These are phyloP conservation scores for Lagenaria siceraria DNA, from an alignment of 306 rosid genomes.

Conservation along the genomic window DNA sequence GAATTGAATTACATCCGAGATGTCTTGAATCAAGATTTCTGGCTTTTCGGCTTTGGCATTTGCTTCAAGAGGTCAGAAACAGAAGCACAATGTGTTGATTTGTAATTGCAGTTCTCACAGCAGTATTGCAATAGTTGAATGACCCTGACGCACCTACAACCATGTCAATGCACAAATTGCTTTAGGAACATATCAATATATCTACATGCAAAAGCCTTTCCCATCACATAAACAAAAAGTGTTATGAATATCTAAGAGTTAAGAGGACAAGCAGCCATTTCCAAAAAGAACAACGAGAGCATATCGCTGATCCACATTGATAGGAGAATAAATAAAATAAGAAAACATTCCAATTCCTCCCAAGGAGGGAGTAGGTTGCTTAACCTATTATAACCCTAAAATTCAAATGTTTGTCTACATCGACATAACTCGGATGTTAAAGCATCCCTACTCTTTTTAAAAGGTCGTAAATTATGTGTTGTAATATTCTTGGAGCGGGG, in stretches of 20 bases:
- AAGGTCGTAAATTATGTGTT: not conserved
- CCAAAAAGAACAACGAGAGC: not conserved
- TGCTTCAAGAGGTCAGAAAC: constrained; percentile 74
- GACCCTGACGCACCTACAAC: constrained; percentile 48
- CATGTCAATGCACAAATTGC: not conserved
- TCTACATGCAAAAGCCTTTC: not conserved
- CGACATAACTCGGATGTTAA: not conserved
- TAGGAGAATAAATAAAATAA: too few relatives aligned
- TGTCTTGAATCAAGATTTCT: not conserved
- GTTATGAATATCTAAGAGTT: not conserved
- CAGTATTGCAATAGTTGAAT: constrained; percentile 61
- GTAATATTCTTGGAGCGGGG: not conserved
- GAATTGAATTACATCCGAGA: not conserved
- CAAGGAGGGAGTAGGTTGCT: not conserved
- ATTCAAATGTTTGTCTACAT: too few relatives aligned
- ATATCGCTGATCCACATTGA: too few relatives aligned
- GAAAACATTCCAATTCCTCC: not conserved
- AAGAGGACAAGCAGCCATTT: too few relatives aligned
- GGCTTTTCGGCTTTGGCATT: constrained; percentile 26
- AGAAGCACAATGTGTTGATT: constrained; percentile 86
- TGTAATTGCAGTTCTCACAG: constrained; percentile 58
- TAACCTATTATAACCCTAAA: not conserved
- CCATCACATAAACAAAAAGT: not conserved
- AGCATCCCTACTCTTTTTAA: not conserved
- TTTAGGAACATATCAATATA: not conserved